Percentiles rank a stretch among this genome's conserved stretches.
Conservation (phyloP, 2,329 filamentous ascomycete genomes). For the Microsporum canis region DNA sequence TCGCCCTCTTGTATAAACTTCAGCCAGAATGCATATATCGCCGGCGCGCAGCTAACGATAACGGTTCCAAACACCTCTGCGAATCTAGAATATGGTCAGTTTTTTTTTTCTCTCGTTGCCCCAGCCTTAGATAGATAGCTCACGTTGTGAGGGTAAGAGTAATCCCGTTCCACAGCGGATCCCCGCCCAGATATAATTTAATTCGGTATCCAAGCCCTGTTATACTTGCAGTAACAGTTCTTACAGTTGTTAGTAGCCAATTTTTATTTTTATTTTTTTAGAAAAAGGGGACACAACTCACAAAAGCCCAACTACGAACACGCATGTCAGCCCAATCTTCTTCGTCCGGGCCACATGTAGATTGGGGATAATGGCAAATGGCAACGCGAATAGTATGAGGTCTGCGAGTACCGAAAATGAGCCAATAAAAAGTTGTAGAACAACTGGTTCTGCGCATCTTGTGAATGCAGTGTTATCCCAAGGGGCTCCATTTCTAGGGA, state of each 20-base stretch:
- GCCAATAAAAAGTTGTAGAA: neutral
- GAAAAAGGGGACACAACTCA: neutral
- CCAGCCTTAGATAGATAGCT: neutral
- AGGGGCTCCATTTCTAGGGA: neutral
- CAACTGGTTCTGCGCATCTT: neutral
- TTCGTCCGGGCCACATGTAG: neutral
- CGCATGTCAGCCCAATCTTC: neutral
- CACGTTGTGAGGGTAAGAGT: neutral
- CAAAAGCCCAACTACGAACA: neutral
- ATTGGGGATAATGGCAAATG: neutral
- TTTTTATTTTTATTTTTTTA: too few species aligned
- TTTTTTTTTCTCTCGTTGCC: neutral
- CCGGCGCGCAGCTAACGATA: neutral
- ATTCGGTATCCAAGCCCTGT: neutral
- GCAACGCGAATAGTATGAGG: neutral
- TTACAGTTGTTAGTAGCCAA: neutral
- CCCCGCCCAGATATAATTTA: neutral
- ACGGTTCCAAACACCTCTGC: slow-evolving; percentile 1
- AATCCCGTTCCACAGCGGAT: slow-evolving; percentile 2
- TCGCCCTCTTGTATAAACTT: neutral
- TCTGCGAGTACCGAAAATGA: neutral
- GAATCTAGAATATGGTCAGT: neutral
- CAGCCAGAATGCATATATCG: neutral
- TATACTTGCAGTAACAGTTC: neutral
- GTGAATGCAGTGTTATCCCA: neutral